These are phyloP conservation scores for Fusarium concolor DNA, from an alignment of 2,329 filamentous ascomycete species.

Conservation along the genomic window DNA sequence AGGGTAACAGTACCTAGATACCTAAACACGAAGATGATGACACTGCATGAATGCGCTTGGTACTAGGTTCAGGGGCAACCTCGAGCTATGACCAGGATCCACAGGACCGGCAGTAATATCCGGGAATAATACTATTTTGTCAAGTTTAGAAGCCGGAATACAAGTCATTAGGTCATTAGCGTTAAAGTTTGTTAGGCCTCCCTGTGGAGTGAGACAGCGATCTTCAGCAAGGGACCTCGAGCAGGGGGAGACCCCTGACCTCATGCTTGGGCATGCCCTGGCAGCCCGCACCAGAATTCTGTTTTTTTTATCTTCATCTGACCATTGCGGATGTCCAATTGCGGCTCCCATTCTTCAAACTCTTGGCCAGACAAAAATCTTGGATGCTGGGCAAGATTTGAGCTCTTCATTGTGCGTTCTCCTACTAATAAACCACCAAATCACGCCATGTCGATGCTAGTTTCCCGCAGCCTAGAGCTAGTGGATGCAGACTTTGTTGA, in stretches of 20 bases:
- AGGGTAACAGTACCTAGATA: too few species aligned
- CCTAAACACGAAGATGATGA: conserved; percentile 3
- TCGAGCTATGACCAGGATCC: conserved; percentile 5
- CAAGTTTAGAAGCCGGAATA: too few species aligned
- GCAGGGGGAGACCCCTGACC: not conserved
- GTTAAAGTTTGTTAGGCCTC: too few species aligned
- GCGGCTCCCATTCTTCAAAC: not conserved
- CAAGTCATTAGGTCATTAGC: too few species aligned
- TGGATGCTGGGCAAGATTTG: not conserved
- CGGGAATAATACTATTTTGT: conserved; percentile 15
- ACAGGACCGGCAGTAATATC: not conserved
- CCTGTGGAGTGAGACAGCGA: conserved; percentile 19
- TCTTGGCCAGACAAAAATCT: not conserved
- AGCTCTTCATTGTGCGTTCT: not conserved
- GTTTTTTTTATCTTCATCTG: not conserved
- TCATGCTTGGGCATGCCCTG: not conserved
- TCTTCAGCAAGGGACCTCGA: conserved; percentile 24
- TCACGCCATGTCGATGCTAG: not conserved
- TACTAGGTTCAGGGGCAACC: not conserved
- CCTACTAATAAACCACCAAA: not conserved
- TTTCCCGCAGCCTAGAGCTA: not conserved
- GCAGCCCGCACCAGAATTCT: not conserved
- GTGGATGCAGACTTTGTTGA: not conserved
- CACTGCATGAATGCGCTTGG: not conserved
- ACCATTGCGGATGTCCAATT: not conserved